phyloP scores from a whole-genome alignment of 139 green algal species.

The Chlorella sp. region DNA sequence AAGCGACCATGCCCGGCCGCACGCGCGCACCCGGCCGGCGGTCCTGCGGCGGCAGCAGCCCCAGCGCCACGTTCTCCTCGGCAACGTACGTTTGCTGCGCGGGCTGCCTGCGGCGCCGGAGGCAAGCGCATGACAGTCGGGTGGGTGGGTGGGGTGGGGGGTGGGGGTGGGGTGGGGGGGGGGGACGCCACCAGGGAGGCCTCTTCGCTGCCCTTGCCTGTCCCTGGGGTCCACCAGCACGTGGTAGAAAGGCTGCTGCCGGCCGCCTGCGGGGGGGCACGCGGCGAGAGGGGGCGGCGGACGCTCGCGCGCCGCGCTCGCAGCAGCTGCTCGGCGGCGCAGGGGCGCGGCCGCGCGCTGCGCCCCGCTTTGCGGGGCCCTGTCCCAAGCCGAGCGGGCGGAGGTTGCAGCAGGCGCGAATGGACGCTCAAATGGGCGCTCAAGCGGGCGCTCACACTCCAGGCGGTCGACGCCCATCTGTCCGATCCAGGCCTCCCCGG shows the following conservation, averaged over 20 bases:
- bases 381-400: too few relatives aligned
- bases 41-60: slow-evolving; percentile 9
- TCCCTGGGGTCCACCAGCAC: slow-evolving; percentile 50
- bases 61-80: slow-evolving; percentile 40
- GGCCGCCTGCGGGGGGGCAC: slow-evolving; percentile 24
- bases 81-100: slow-evolving; percentile 59
- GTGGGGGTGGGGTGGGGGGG: too few relatives aligned
- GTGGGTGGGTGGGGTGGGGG: too few relatives aligned
- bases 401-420: too few relatives aligned
- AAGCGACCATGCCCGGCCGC: neutral
- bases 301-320: neutral
- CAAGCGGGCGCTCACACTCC: neutral
- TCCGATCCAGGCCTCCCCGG: slow-evolving; percentile 54
- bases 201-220: slow-evolving; percentile 24
- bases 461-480: slow-evolving; percentile 56
- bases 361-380: neutral
- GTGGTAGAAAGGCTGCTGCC: slow-evolving; percentile 60
- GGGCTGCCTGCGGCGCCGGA: too few relatives aligned
- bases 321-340: neutral
- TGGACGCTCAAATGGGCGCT: neutral
- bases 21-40: neutral
- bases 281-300: neutral
- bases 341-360: neutral
- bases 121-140: too few relatives aligned
- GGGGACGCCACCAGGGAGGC: too few relatives aligned